Evolutionary conservation across 2,329 filamentous ascomycete genomes (phyloP).

Genomic region (Metarhizium album): DNA sequence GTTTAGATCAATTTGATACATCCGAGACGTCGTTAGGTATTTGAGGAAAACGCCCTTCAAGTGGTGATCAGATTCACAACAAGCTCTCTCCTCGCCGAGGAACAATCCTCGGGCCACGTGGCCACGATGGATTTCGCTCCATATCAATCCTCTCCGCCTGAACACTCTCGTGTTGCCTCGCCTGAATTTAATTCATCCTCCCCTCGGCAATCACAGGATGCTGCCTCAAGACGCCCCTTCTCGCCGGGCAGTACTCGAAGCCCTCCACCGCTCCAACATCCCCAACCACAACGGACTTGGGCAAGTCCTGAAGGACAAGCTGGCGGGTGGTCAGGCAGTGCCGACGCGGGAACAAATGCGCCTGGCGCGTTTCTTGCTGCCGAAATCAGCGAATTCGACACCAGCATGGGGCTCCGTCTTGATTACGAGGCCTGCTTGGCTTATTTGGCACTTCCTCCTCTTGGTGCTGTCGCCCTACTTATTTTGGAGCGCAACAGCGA

Average conservation of each 20-base stretch:
- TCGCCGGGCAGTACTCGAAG: conserved; percentile 36
- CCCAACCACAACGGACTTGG: conserved; percentile 49
- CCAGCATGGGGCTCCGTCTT: conserved; percentile 73
- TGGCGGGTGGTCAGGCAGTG: conserved; percentile 11
- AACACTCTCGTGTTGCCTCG: conserved; percentile 70
- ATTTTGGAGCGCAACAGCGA: conserved; percentile 90
- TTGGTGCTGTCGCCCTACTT: conserved; percentile 74
- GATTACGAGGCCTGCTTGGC: conserved; percentile 87
- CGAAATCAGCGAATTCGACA: conserved; percentile 76
- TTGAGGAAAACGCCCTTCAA: background rate
- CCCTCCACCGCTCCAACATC: conserved; percentile 32
- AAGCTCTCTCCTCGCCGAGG: background rate
- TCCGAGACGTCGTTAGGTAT: background rate
- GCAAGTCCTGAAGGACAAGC: conserved; percentile 27
- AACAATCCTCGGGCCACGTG: background rate
- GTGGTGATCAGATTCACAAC: background rate
- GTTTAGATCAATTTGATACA: background rate
- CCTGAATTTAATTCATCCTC: conserved; percentile 34
- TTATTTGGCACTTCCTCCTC: conserved; percentile 74
- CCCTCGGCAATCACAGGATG: conserved; percentile 45
- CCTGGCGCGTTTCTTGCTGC: conserved; percentile 27
- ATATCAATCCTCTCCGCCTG: conserved; percentile 87
- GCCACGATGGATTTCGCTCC: conserved; percentile 85
- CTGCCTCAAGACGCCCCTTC: conserved; percentile 44
- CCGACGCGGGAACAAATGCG: conserved; percentile 15